Conservation (phyloP, 2,329 filamentous ascomycete genomes). For the Xylariomycetidae sp. region DNA sequence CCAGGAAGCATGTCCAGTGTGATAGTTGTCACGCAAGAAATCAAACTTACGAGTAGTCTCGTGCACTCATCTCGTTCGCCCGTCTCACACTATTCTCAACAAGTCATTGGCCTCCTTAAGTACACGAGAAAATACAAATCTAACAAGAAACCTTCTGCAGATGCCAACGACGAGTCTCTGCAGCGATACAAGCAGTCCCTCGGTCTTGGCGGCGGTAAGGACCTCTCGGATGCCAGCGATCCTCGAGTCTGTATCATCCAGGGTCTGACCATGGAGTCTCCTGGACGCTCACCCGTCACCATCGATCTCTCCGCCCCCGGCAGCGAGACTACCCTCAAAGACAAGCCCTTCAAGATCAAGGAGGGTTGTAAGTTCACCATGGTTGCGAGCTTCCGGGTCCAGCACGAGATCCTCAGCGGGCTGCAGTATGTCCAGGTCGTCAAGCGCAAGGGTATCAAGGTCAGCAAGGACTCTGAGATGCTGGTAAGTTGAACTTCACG, state of each 20-base stretch:
- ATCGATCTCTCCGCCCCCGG: conserved; percentile 78
- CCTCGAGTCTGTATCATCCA: conserved; percentile 90
- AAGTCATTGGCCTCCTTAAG: conserved; percentile 1
- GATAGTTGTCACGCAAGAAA: too few relatives aligned
- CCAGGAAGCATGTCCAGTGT: too few relatives aligned
- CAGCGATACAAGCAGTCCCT: conserved; percentile 97
- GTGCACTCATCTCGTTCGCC: too few relatives aligned
- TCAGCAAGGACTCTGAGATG: conserved; percentile 97
- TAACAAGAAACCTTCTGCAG: conserved; percentile 31
- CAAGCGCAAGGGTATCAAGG: conserved; percentile 79
- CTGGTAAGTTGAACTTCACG: conserved; percentile 67
- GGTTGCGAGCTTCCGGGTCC: conserved; percentile 90
- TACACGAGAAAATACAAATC: conserved; percentile 5
- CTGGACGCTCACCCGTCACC: conserved; percentile 77
- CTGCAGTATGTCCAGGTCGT: conserved; percentile 94
- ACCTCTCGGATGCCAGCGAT: conserved; percentile 73
- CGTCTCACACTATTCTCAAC: too few relatives aligned
- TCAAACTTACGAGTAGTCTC: too few relatives aligned
- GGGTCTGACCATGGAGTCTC: conserved; percentile 80
- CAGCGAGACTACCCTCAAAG: conserved; percentile 73
- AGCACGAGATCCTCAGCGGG: conserved; percentile 92
- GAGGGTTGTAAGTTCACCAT: conserved; percentile 92
- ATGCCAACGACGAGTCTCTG: conserved; percentile 81
- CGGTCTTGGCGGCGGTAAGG: conserved; percentile 70
- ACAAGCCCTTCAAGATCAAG: conserved; percentile 96